A percentile compares a stretch with the other conserved stretches of the same genome.
These are phyloP conservation scores for Phylloboletellus chloephorus DNA, from an alignment of 1,284 basidiomycete genomes.

Conservation along the genomic window DNA sequence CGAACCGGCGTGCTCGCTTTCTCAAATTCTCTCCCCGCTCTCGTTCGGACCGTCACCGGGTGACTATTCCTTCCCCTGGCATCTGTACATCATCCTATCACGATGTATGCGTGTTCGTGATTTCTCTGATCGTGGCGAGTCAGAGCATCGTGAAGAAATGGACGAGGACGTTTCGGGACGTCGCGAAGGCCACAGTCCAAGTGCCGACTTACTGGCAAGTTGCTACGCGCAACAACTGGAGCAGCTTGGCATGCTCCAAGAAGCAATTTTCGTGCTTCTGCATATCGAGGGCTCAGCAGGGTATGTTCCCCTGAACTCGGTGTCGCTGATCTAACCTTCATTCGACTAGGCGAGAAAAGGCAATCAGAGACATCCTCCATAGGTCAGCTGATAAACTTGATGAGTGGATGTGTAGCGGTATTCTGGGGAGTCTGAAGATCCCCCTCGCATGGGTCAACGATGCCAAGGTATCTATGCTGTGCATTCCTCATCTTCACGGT, in stretches of 20 bases:
- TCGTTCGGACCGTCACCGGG: conserved; percentile 73
- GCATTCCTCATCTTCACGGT: conserved; percentile 1
- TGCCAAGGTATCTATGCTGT: conserved; percentile 57
- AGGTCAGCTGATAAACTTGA: conserved; percentile 68
- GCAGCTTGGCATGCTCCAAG: conserved; percentile 73
- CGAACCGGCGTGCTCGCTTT: conserved; percentile 61
- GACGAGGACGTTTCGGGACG: conserved; percentile 41
- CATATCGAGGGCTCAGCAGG: conserved; percentile 78
- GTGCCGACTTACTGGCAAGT: conserved; percentile 78
- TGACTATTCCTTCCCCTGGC: conserved; percentile 88
- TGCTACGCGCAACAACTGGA: conserved; percentile 89
- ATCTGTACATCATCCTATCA: conserved; percentile 85
- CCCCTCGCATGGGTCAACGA: conserved; percentile 86
- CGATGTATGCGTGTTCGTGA: conserved; percentile 79
- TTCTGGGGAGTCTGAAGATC: conserved; percentile 73
- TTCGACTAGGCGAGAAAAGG: conserved; percentile 59
- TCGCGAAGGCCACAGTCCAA: conserved; percentile 70
- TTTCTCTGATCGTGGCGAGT: conserved; percentile 71
- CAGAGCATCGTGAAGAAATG: conserved; percentile 34
- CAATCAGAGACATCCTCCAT: conserved; percentile 76
- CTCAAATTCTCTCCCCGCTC: conserved; percentile 56
- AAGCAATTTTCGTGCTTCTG: conserved; percentile 85
- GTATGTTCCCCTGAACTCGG: conserved; percentile 41
- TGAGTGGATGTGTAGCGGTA: conserved; percentile 66
- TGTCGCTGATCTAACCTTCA: conserved; percentile 7